Conservation (phyloP, 2,329 filamentous ascomycete species). For the Capronia coronata region DNA sequence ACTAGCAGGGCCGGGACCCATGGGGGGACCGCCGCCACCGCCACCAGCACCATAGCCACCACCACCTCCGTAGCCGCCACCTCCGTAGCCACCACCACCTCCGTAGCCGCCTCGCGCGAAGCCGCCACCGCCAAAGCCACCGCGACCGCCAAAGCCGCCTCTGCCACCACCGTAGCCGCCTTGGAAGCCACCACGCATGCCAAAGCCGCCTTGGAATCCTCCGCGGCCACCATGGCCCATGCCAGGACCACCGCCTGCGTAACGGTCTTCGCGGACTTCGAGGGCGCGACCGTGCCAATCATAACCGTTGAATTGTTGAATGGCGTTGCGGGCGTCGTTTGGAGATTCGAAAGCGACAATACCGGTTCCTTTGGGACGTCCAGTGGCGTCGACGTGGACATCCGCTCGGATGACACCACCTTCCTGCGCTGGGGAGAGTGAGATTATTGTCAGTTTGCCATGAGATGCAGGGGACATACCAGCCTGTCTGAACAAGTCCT, state of each 20-base stretch:
- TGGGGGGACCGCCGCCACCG: slow-evolving; percentile 28
- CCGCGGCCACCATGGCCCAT: slow-evolving; percentile 36
- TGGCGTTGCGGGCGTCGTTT: slow-evolving; percentile 91
- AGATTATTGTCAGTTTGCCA: slow-evolving; percentile 18
- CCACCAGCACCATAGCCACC: slow-evolving; percentile 30
- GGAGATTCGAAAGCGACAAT: slow-evolving; percentile 94
- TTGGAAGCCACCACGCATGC: slow-evolving; percentile 48
- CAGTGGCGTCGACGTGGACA: slow-evolving; percentile 85
- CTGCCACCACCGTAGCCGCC: slow-evolving; percentile 35
- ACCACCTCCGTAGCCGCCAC: slow-evolving; percentile 34
- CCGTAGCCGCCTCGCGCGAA: slow-evolving; percentile 14
- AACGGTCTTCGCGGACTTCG: slow-evolving; percentile 94
- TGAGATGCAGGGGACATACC: slow-evolving; percentile 55
- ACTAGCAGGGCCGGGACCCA: slow-evolving; percentile 35
- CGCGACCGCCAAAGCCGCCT: slow-evolving; percentile 38
- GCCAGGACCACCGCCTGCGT: slow-evolving; percentile 53
- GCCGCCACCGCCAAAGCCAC: slow-evolving; percentile 37
- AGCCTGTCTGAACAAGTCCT: slow-evolving; percentile 97
- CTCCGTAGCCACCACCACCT: slow-evolving; percentile 18
- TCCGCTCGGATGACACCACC: slow-evolving; percentile 88
- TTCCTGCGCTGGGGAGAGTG: slow-evolving; percentile 40
- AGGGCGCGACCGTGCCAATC: slow-evolving; percentile 93
- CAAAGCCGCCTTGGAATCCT: slow-evolving; percentile 42
- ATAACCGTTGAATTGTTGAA: slow-evolving; percentile 96
- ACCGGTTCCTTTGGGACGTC: slow-evolving; percentile 90